A percentile compares a stretch with the other conserved stretches of the same genome.
These are phyloP conservation scores for Calycina herbarum DNA, from an alignment of 2,329 filamentous ascomycete genomes.

Conservation along the genomic window DNA sequence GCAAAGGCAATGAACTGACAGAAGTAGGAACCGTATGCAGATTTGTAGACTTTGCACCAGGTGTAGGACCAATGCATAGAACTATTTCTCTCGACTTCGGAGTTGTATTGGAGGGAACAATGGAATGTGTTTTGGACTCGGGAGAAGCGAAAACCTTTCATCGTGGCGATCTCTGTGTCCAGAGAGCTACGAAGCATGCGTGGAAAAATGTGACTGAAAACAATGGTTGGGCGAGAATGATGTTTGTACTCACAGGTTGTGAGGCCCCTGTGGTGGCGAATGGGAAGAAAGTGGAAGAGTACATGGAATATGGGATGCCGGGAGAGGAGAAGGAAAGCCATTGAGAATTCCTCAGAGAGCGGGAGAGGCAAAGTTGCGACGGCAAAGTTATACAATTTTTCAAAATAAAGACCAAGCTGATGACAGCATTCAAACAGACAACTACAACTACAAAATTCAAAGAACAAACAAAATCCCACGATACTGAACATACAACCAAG, in stretches of 20 bases:
- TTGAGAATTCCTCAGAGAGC: too few species aligned
- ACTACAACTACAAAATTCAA: too few species aligned
- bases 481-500: too few species aligned
- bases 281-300: slow-evolving; percentile 13
- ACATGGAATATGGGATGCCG: slow-evolving; percentile 7
- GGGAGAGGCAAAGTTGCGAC: too few species aligned
- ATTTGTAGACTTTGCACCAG: slow-evolving; percentile 31
- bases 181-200: slow-evolving; percentile 47
- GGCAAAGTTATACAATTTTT: too few species aligned
- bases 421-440: too few species aligned
- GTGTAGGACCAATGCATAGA: slow-evolving; percentile 41
- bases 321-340: neutral
- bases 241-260: slow-evolving; percentile 28
- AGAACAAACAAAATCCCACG: too few species aligned
- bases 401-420: too few species aligned
- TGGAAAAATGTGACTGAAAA: slow-evolving; percentile 39
- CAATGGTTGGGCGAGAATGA: slow-evolving; percentile 30
- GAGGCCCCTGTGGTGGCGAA: neutral
- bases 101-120: slow-evolving; percentile 43
- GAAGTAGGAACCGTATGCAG: slow-evolving; percentile 12
- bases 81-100: slow-evolving; percentile 46
- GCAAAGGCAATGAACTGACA: neutral
- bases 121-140: slow-evolving; percentile 43
- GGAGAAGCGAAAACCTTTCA: slow-evolving; percentile 42
- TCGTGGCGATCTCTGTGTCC: slow-evolving; percentile 45